phyloP scores from a whole-genome alignment of 176 grass and related monocot genomes.

The Bothriochloa decipiens region DNA sequence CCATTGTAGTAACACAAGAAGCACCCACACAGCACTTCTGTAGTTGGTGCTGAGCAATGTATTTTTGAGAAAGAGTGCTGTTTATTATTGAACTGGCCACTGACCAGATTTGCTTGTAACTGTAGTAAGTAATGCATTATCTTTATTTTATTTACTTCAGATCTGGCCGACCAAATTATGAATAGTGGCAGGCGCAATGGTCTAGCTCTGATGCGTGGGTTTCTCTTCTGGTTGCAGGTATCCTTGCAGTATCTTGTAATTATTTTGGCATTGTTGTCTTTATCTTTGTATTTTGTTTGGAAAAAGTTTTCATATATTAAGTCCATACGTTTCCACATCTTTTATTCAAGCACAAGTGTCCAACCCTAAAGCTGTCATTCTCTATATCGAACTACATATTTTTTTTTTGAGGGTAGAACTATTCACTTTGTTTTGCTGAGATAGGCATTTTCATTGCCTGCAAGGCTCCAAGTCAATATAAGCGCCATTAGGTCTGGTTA shows the following conservation, averaged over 20 bases:
- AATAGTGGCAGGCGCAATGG: constrained; percentile 21
- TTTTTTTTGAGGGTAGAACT: constrained; percentile 2
- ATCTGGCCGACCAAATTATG: constrained; percentile 51
- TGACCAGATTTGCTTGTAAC: constrained; percentile 1
- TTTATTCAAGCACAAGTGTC: not conserved
- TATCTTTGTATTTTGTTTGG: not conserved
- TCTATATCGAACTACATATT: not conserved
- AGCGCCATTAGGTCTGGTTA: not conserved
- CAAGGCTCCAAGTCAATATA: not conserved
- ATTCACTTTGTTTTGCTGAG: not conserved
- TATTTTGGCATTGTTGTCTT: not conserved
- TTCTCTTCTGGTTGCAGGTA: constrained; percentile 91
- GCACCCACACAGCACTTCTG: not conserved
- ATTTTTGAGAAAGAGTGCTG: constrained; percentile 17
- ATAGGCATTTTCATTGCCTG: not conserved
- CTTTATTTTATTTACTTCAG: constrained; percentile 44
- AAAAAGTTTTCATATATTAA: constrained; percentile 2
- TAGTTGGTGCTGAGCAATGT: constrained; percentile 6
- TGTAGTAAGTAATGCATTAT: constrained; percentile 10
- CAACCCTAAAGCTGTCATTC: too few relatives aligned
- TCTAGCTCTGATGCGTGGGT: constrained; percentile 74
- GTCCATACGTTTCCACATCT: not conserved
- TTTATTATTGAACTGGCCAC: constrained; percentile 31
- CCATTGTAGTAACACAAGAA: not conserved
- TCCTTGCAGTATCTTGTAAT: constrained; percentile 8